phyloP scores from a whole-genome alignment of 2,329 filamentous ascomycete genomes.

The Samsoniella hepiali region DNA sequence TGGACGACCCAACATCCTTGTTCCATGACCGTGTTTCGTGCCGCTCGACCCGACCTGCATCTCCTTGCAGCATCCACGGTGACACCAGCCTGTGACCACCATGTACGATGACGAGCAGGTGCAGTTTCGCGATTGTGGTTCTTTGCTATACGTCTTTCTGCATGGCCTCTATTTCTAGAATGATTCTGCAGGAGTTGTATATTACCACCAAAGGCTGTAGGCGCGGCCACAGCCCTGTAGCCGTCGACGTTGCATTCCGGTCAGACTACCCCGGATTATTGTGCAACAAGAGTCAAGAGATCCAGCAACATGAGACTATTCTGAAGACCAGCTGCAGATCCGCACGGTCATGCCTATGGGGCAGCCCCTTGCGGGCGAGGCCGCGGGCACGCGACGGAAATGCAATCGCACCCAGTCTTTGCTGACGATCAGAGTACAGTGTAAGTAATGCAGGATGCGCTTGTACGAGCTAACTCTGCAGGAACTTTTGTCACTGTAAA shows the following conservation, averaged over 20 bases:
- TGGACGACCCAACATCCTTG: background rate
- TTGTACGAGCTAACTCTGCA: background rate
- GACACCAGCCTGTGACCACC: background rate
- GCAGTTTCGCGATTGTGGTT: background rate
- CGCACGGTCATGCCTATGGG: background rate
- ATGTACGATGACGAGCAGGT: conserved; percentile 9
- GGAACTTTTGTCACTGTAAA: background rate
- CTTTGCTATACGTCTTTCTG: background rate
- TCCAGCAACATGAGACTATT: background rate
- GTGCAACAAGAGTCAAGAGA: background rate
- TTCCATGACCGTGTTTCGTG: background rate
- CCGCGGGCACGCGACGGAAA: conserved; percentile 1
- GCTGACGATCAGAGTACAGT: conserved; percentile 4
- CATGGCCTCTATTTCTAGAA: background rate
- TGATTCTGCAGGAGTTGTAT: background rate
- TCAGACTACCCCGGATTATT: conserved; percentile 1
- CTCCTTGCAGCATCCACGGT: background rate
- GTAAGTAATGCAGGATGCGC: conserved; percentile 4
- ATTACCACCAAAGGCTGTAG: too few species aligned
- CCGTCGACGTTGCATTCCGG: conserved; percentile 7
- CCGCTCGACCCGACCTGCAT: conserved; percentile 15
- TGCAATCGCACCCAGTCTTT: background rate
- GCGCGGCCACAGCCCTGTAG: background rate
- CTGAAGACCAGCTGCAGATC: background rate
- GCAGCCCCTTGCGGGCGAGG: background rate